Percentiles rank a stretch among this genome's conserved stretches.
Evolutionary conservation across 208 protist species (phyloP).

Genomic region (Naegleria lovaniensis): DNA sequence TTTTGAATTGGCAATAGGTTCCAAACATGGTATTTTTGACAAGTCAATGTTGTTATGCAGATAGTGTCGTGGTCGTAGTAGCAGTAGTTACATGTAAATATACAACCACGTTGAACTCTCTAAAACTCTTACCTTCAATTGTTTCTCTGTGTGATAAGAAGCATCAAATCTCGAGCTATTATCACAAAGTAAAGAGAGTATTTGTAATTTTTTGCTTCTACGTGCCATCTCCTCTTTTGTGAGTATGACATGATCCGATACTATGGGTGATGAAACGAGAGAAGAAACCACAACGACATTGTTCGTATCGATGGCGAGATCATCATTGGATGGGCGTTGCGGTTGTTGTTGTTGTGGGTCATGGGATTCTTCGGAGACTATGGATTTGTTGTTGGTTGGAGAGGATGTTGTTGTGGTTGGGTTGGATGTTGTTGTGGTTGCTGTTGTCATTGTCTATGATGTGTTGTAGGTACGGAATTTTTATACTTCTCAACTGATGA

Average conservation of each 20-base stretch:
- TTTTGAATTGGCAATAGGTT: no score
- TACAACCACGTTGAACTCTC: no score
- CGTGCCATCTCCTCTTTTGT: neutral
- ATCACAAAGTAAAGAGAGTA: neutral
- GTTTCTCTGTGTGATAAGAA: neutral
- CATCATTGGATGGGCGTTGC: neutral
- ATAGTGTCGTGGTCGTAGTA: no score
- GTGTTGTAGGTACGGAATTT: no score
- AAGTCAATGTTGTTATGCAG: neutral
- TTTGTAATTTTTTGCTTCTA: conserved; percentile 7
- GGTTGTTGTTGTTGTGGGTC: no score
- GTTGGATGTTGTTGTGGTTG: no score
- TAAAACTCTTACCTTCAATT: neutral
- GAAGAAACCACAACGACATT: neutral
- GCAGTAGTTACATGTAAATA: no score
- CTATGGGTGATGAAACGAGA: neutral
- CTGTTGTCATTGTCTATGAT: no score
- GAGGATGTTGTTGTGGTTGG: no score
- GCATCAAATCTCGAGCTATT: neutral
- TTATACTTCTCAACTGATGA: no score
- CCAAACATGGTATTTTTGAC: neutral
- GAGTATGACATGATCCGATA: neutral
- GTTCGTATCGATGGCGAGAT: neutral
- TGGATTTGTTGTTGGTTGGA: no score
- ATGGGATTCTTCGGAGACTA: no score